phyloP scores from a whole-genome alignment of 768 basidiomycete species.

The Fomitopsis pulvina region DNA sequence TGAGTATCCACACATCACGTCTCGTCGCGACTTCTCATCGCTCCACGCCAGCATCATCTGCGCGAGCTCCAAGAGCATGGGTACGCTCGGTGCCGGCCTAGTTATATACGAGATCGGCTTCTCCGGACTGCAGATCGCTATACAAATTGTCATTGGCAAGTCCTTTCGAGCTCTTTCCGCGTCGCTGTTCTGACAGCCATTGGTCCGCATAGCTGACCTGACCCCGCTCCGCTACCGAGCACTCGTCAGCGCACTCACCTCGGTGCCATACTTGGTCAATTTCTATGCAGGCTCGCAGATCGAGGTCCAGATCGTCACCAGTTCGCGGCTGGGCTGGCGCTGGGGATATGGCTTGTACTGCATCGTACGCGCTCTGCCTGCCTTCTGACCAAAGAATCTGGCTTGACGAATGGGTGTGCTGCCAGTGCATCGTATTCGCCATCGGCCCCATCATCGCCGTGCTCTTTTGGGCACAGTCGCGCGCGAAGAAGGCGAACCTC shows the following conservation, averaged over 20 bases:
- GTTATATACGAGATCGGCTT: background rate
- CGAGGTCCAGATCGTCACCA: constrained; percentile 33
- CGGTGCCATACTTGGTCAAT: constrained; percentile 53
- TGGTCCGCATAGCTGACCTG: constrained; percentile 22
- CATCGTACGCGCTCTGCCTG: background rate
- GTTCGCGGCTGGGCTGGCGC: constrained; percentile 44
- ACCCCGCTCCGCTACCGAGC: constrained; percentile 25
- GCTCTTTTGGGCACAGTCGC: constrained; percentile 22
- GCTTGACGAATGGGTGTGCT: background rate
- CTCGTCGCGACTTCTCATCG: background rate
- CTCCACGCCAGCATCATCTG: background rate
- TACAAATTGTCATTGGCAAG: background rate
- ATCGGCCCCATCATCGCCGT: constrained; percentile 23
- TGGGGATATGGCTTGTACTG: constrained; percentile 49
- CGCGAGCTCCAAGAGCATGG: background rate
- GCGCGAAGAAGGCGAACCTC: constrained; percentile 19
- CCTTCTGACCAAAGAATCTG: background rate
- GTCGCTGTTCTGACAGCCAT: background rate
- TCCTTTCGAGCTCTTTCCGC: background rate
- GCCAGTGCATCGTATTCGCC: constrained; percentile 13
- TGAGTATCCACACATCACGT: background rate
- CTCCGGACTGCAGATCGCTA: background rate
- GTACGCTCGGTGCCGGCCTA: background rate
- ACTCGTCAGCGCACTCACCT: constrained; percentile 38
- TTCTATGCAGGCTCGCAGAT: constrained; percentile 62